These are phyloP conservation scores for Favolaschia claudopus DNA, from an alignment of 768 basidiomycete genomes.

Conservation along the genomic window DNA sequence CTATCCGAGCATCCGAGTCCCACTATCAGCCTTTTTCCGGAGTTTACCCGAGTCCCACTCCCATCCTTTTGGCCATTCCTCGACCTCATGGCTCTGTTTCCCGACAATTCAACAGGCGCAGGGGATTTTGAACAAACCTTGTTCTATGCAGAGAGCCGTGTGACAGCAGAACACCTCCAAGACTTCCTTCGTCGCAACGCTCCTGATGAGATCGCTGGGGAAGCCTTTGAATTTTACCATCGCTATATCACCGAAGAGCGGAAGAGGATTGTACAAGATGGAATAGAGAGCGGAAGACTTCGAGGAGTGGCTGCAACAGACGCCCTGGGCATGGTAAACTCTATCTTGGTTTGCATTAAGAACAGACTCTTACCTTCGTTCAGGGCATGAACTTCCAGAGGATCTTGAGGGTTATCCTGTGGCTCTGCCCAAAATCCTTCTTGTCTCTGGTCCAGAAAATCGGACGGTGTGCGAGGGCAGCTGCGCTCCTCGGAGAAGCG, in stretches of 20 bases:
- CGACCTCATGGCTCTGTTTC: neutral
- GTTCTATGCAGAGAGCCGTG: constrained; percentile 1
- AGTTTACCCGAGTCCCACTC: too few relatives aligned
- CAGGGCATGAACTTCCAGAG: constrained; percentile 7
- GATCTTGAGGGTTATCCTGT: constrained; percentile 5
- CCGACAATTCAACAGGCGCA: neutral
- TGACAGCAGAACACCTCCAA: constrained; percentile 1
- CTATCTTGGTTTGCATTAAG: too few relatives aligned
- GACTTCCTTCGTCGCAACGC: neutral
- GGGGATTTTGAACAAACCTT: constrained; percentile 10
- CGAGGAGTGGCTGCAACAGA: neutral
- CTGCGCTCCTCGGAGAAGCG: constrained; percentile 6
- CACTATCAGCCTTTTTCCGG: too few relatives aligned
- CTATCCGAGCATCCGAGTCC: too few relatives aligned
- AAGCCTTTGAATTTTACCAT: constrained; percentile 14
- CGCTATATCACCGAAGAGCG: constrained; percentile 1
- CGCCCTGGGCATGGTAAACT: constrained; percentile 1
- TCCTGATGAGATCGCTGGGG: neutral
- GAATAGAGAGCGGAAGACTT: neutral
- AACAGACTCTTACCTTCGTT: too few relatives aligned
- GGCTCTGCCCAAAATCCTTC: constrained; percentile 1
- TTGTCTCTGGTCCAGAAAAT: constrained; percentile 11
- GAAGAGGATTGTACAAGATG: neutral
- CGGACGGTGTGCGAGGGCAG: neutral
- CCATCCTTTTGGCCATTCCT: too few relatives aligned